Base-by-base conservation (phyloP, 768 basidiomycete genomes). In the Postia placenta region DNA sequence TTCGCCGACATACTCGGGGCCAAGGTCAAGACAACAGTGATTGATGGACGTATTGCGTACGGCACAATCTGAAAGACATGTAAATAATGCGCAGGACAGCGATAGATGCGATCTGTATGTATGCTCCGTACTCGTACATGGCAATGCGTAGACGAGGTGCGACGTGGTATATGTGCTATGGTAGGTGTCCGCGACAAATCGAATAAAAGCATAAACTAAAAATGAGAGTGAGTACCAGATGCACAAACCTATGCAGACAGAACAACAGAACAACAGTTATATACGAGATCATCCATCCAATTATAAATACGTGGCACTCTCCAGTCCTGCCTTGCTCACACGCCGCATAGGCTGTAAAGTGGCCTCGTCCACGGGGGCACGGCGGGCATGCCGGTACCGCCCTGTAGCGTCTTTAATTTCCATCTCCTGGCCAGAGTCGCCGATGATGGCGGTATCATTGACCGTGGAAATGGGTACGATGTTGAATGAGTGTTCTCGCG, bases 321-420 rank as follows among this genome's bases (percentile, higher is more conserved):
- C 93, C 54, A 96, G 67, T 26, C 93, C 93, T 4, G 93, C 92
- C 69, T 96, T 96, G 64, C 89, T 92, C 52, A 92, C 92, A 54
- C 93, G 73, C 52, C 93, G 71, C 75, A 88, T 75, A 23, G 93
- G 93, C 64, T 95, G 92, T 55, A 95, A 67, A 28, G 93, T 95
- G 37, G 71, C 84, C 66, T 90, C 86, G 60, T 94, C 78, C 23
- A 94, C 92, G 2, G 93, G 92, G 24, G 91, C 90, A 38, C 85
- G 75, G 54, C 92, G 75, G 47, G 86, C 85, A 68, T 94, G 93
- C 40, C 91, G 71, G 69, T 93, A 95, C 48, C 92, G 77, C 45
- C 93, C 93, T 54, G 74, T 76, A 12, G 79, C 76, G 63, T 95
- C 92, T 64, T 85, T 86, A 48, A 96, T 82, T 71, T 96, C 93